Evolutionary conservation across 2,329 filamentous ascomycete species (phyloP), one percentile per base, ranked within the genome.

Genomic region (Aspergillus quadrilineatus): DNA sequence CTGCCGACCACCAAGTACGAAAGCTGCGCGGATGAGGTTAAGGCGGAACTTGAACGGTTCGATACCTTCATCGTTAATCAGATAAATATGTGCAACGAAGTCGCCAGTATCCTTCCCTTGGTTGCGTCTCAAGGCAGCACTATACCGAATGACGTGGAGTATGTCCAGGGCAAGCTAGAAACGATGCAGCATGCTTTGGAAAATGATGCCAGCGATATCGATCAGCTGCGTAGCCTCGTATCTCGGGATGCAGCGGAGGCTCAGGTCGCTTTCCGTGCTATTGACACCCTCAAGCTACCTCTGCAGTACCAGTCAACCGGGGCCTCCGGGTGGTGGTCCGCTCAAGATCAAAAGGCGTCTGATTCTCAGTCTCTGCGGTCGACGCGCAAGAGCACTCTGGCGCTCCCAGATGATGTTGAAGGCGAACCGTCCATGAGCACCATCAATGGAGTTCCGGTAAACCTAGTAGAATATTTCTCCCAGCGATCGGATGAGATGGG

Each of bases 1-100:
- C 86, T 91, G 51, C 88, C 89, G 14, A 96, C 92, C 0, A 96
- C 92, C 3, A 90, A 94, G 60, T 97, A 94, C 78, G 90, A 92
- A 69, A 93, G 96, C 73, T 86, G 96, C 29, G 85, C 89, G 58
- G 89, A 93, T 63, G 85, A 90, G 30, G 79, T 96, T 14, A 91
- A 96, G 69, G 84, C 86, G 60, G 79, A 90, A 63, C 89, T 99
- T 60, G 85, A 90, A 60, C 76, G 81, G 8, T 85, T 96, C 61
- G 93, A 99, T 73, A 83, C 84, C 56, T 85, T 88, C 62, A 93
- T 99, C 65, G 85, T 90, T 65, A 82, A 83, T 53, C 91, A 94
- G 69, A 92, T 96, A 67, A 82, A 83, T 57, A 73, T 78, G 57
- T 87, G 88, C 73, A 88, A 90, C 69, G 85, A 89, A 64, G 85